Evolutionary conservation across 768 basidiomycete genomes (phyloP).

Genomic region (Leucosporidium creatinivorum): DNA sequence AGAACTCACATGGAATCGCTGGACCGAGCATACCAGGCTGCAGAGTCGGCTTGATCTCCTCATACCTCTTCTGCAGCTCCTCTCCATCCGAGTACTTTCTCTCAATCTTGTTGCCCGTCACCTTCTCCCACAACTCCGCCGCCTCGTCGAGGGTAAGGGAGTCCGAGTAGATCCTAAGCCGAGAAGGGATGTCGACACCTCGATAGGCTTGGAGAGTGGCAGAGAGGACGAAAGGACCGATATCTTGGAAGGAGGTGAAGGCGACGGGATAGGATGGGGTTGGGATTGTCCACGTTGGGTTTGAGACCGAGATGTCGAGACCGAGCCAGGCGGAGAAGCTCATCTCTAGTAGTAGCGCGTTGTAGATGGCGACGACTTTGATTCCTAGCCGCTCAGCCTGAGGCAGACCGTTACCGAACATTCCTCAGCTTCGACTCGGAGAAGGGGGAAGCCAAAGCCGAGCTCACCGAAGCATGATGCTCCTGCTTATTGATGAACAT

Average conservation of each 20-base stretch:
- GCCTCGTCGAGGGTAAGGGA: conserved; percentile 1
- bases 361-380: conserved; percentile 5
- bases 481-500: conserved; percentile 8
- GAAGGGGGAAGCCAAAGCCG: too few species aligned
- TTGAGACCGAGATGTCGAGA: neutral
- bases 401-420: too few species aligned
- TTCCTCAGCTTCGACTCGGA: too few species aligned
- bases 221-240: conserved; percentile 10
- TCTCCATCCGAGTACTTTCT: neutral
- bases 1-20: conserved; percentile 3
- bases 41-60: conserved; percentile 11
- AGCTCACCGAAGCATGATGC: neutral
- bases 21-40: neutral
- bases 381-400: neutral
- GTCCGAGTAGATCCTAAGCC: conserved; percentile 4
- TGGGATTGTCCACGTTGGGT: conserved; percentile 6
- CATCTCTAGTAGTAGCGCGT: conserved; percentile 7
- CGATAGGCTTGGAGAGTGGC: conserved; percentile 7
- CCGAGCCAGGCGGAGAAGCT: conserved; percentile 15
- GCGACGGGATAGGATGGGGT: conserved; percentile 6
- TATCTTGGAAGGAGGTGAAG: conserved; percentile 10
- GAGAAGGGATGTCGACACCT: neutral
- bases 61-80: neutral
- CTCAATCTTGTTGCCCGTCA: conserved; percentile 1
- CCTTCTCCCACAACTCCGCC: conserved; percentile 4